A percentile compares a stretch with the other conserved stretches of the same genome.
Conservation (phyloP, 306 rosid genomes). For the Nissolia schottii region DNA sequence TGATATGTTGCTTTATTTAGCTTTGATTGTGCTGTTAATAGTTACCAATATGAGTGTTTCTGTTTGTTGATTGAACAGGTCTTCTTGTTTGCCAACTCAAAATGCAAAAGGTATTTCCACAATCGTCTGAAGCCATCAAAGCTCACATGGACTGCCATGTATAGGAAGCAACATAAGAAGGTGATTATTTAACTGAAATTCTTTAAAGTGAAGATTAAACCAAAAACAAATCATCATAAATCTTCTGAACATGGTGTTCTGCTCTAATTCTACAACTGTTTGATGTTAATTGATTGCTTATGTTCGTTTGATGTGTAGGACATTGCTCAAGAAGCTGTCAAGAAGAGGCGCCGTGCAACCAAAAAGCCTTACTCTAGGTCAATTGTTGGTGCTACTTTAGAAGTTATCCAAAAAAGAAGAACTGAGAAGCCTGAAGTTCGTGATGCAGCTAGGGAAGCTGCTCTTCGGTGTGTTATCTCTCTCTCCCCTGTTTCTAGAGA, state of each 20-base stretch:
- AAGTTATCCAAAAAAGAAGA: slow-evolving; percentile 63
- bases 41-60: background rate
- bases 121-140: slow-evolving; percentile 79
- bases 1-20: background rate
- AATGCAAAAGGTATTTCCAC: slow-evolving; percentile 78
- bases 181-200: slow-evolving; percentile 17
- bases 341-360: slow-evolving; percentile 60
- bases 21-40: background rate
- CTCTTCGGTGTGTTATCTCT: slow-evolving; percentile 50
- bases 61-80: slow-evolving; percentile 37
- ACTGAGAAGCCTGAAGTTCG: slow-evolving; percentile 69
- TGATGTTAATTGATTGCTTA: background rate
- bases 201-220: background rate
- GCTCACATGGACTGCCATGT: slow-evolving; percentile 93
- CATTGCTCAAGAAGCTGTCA: slow-evolving; percentile 72
- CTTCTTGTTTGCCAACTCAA: slow-evolving; percentile 71
- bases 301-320: slow-evolving; percentile 34
- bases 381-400: slow-evolving; percentile 63
- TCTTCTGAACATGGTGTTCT: background rate
- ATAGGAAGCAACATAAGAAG: slow-evolving; percentile 85
- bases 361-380: slow-evolving; percentile 74
- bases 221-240: background rate
- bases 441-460: slow-evolving; percentile 80
- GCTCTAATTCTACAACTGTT: background rate
- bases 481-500: background rate